phyloP scores from a whole-genome alignment of 768 basidiomycete genomes.

The Panellus pusillus region DNA sequence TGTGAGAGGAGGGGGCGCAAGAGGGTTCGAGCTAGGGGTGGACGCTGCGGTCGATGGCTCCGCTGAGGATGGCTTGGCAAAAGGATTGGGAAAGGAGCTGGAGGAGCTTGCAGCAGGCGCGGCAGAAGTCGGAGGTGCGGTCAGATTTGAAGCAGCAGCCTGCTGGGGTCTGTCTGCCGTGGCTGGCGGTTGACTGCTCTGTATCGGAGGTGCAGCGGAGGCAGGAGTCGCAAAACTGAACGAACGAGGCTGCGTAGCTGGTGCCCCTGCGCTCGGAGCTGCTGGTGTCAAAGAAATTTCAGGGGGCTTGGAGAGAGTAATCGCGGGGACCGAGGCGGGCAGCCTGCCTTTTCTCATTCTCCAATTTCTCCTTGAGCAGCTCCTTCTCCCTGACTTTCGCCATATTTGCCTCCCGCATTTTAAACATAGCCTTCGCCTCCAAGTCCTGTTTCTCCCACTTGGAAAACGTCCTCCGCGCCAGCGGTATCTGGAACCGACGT shows the following conservation, averaged over 20 bases:
- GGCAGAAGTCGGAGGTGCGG: slow-evolving; percentile 16
- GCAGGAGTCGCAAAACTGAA: slow-evolving; percentile 25
- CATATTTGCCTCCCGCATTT: slow-evolving; percentile 53
- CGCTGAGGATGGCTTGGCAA: slow-evolving; percentile 19
- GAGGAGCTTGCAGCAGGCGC: slow-evolving; percentile 7
- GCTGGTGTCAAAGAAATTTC: too few species aligned
- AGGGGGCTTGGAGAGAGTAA: slow-evolving; percentile 27
- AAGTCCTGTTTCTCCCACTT: slow-evolving; percentile 89
- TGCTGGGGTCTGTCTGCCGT: slow-evolving; percentile 8
- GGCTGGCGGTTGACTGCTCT: slow-evolving; percentile 8
- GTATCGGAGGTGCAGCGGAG: slow-evolving; percentile 7
- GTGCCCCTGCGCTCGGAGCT: slow-evolving; percentile 9
- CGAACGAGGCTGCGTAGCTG: slow-evolving; percentile 17
- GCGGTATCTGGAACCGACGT: slow-evolving; percentile 17
- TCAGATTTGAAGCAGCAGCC: slow-evolving; percentile 8
- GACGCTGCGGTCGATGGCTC: slow-evolving; percentile 9
- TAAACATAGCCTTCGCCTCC: slow-evolving; percentile 77
- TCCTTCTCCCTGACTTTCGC: slow-evolving; percentile 44
- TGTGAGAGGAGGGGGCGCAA: slow-evolving; percentile 15
- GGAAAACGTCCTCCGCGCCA: slow-evolving; percentile 45
- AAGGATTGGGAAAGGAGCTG: slow-evolving; percentile 5
- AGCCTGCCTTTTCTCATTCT: slow-evolving; percentile 36
- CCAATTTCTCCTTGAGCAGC: slow-evolving; percentile 40
- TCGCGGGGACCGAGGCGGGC: slow-evolving; percentile 28
- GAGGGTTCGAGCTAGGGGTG: slow-evolving; percentile 4